These are phyloP conservation scores for Taiwanofungus camphoratus DNA, from an alignment of 1,284 basidiomycete species.

Conservation along the genomic window DNA sequence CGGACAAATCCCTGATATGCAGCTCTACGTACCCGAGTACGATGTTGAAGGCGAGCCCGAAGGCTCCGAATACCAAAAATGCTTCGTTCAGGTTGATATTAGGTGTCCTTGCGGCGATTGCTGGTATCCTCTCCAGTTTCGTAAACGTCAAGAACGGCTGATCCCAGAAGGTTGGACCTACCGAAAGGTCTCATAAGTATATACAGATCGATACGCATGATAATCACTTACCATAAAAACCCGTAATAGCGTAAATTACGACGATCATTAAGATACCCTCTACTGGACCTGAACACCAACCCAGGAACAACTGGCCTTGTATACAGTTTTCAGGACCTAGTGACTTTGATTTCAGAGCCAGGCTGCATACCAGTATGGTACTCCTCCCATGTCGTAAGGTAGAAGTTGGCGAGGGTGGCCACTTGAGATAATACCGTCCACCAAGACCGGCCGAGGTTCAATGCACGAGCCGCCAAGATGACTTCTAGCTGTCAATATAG, in stretches of 20 bases:
- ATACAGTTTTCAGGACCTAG: slow-evolving; percentile 2
- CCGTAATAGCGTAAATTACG: slow-evolving; percentile 74
- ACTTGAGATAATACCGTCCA: slow-evolving; percentile 91
- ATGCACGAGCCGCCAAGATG: slow-evolving; percentile 75
- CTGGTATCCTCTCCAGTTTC: slow-evolving; percentile 47
- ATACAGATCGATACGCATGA: background rate
- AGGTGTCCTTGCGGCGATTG: slow-evolving; percentile 44
- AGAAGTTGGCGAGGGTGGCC: slow-evolving; percentile 90
- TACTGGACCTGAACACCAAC: slow-evolving; percentile 93
- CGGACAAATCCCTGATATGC: background rate
- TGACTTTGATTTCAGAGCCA: too few relatives aligned
- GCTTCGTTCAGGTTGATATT: slow-evolving; percentile 79
- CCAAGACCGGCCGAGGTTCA: slow-evolving; percentile 91
- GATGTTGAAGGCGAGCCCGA: slow-evolving; percentile 83
- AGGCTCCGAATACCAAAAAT: slow-evolving; percentile 79
- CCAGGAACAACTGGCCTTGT: slow-evolving; percentile 78
- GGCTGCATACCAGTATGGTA: slow-evolving; percentile 75
- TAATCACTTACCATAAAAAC: slow-evolving; percentile 52
- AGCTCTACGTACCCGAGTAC: slow-evolving; percentile 46
- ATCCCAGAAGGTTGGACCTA: slow-evolving; percentile 85
- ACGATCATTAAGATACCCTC: slow-evolving; percentile 93
- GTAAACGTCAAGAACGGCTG: slow-evolving; percentile 60
- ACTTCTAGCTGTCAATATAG: slow-evolving; percentile 76
- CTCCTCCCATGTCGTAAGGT: slow-evolving; percentile 97
- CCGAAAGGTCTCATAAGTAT: background rate